These are phyloP conservation scores for Jacaranda mimosifolia DNA, from an alignment of 257 asterid species.

Conservation along the genomic window DNA sequence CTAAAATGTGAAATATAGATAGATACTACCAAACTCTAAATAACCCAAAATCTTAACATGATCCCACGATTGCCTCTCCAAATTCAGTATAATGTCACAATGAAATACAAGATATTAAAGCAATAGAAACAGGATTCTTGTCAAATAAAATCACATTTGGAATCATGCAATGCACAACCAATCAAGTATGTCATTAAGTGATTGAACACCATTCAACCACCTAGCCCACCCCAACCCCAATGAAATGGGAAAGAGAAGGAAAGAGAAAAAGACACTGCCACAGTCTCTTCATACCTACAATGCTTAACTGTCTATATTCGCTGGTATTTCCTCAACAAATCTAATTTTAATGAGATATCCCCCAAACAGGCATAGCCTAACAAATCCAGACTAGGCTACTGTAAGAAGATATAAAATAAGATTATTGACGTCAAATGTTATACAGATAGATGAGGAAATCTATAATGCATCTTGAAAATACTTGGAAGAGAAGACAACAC, in stretches of 20 bases:
- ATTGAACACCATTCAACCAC: not conserved
- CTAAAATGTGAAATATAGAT: not conserved
- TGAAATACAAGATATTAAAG: not conserved
- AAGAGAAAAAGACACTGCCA: not conserved
- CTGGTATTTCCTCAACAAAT: not conserved
- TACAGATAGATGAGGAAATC: not conserved
- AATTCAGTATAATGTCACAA: not conserved
- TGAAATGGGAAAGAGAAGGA: not conserved
- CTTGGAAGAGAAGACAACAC: not conserved
- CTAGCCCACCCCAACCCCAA: not conserved
- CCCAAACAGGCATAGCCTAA: not conserved
- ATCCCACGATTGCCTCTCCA: not conserved
- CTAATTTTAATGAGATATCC: not conserved
- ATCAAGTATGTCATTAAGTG: not conserved
- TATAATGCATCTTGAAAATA: conserved; percentile 10
- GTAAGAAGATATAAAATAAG: not conserved
- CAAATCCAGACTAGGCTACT: not conserved
- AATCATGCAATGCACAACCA: not conserved
- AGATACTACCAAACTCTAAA: not conserved
- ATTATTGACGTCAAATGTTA: not conserved
- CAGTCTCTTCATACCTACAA: not conserved
- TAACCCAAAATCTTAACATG: not conserved
- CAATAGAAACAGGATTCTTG: not conserved
- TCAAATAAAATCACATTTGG: not conserved
- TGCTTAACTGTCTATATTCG: not conserved